A percentile compares a stretch with the other conserved stretches of the same genome.
phyloP scores from a whole-genome alignment of 768 basidiomycete genomes.

The Brasilioporus rufonigricans region DNA sequence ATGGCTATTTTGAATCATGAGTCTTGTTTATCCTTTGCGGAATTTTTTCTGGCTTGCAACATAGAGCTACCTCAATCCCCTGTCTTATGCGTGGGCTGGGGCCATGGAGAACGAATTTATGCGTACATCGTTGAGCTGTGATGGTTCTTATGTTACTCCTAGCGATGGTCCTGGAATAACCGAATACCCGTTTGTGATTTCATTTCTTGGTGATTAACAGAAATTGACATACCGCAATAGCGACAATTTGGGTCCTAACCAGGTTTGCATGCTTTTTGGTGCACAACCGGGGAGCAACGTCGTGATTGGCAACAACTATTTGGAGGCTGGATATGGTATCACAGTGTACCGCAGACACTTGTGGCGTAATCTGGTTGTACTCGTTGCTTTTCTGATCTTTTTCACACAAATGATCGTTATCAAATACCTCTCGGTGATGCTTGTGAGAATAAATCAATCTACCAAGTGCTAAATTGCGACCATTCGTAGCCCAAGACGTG shows the following conservation, averaged over 20 bases:
- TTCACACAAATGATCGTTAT: constrained; percentile 72
- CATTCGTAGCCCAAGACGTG: constrained; percentile 29
- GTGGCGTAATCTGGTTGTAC: constrained; percentile 66
- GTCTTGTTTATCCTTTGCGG: constrained; percentile 21
- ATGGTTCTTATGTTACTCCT: constrained; percentile 64
- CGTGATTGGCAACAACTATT: constrained; percentile 61
- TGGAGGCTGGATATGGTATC: constrained; percentile 53
- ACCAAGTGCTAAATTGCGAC: neutral
- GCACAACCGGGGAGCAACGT: constrained; percentile 50
- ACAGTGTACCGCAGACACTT: constrained; percentile 51
- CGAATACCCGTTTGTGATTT: constrained; percentile 59
- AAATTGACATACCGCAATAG: constrained; percentile 33
- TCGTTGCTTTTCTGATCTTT: constrained; percentile 65
- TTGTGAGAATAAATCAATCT: constrained; percentile 7
- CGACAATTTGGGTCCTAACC: constrained; percentile 56
- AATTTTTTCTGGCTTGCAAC: constrained; percentile 9
- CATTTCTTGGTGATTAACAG: neutral
- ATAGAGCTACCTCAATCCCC: constrained; percentile 74
- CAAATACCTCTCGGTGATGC: constrained; percentile 58
- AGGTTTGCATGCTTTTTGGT: constrained; percentile 79
- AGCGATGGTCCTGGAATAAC: constrained; percentile 54
- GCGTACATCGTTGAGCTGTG: constrained; percentile 60
- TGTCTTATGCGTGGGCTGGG: constrained; percentile 74
- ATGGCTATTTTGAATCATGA: constrained; percentile 83
- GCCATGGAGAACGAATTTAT: constrained; percentile 87